Conservation (phyloP, 2,329 filamentous ascomycete genomes). For the Meredithiella fracta region DNA sequence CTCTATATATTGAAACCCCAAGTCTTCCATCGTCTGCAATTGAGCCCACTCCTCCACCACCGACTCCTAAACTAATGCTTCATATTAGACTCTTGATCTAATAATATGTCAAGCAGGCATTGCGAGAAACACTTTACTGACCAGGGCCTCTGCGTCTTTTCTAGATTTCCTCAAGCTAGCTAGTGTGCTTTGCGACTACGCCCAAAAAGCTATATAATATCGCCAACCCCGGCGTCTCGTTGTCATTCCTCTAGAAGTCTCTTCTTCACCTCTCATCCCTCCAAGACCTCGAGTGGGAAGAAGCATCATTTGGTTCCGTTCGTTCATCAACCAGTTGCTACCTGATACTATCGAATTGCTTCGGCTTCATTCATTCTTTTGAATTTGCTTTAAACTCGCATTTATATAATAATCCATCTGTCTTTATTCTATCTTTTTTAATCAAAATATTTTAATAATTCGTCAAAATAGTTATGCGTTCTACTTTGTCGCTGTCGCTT, state of each 20-base stretch:
- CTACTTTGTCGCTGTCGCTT: slow-evolving; percentile 22
- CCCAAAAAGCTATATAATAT: not conserved
- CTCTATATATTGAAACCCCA: too few relatives aligned
- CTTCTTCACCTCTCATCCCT: slow-evolving; percentile 5
- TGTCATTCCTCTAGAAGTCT: slow-evolving; percentile 1
- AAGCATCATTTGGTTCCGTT: slow-evolving; percentile 8
- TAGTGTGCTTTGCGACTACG: not conserved
- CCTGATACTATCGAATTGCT: not conserved
- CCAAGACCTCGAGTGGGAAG: slow-evolving; percentile 3
- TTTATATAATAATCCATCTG: not conserved
- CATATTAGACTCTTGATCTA: slow-evolving; percentile 3
- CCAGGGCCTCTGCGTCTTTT: not conserved
- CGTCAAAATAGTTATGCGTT: slow-evolving; percentile 23
- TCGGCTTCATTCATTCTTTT: slow-evolving; percentile 1
- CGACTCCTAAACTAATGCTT: slow-evolving; percentile 2
- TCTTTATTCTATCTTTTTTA: not conserved
- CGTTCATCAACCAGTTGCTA: slow-evolving; percentile 3
- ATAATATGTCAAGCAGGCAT: slow-evolving; percentile 4
- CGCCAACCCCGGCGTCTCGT: slow-evolving; percentile 7
- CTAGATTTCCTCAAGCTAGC: too few relatives aligned
- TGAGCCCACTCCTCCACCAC: not conserved
- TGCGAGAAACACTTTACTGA: not conserved
- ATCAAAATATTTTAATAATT: not conserved
- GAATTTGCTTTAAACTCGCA: not conserved
- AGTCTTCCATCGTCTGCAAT: not conserved